A percentile compares a stretch with the other conserved stretches of the same genome.
Conservation (phyloP, 805 yeast species). For the Saturnispora zaruensis region DNA sequence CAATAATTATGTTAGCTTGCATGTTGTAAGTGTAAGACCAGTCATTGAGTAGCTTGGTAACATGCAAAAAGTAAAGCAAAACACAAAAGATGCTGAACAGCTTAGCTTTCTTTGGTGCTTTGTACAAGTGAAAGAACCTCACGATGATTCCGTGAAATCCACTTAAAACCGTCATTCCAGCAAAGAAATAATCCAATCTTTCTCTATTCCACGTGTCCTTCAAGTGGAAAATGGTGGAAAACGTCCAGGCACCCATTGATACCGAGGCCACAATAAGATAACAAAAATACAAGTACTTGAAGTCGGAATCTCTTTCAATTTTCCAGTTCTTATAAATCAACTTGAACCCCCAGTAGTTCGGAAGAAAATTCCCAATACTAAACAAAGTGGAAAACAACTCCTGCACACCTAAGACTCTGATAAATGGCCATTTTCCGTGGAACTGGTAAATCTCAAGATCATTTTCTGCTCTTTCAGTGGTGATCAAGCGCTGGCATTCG, state of each 20-base stretch:
- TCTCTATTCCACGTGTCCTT: slow-evolving; percentile 78
- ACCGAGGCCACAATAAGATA: slow-evolving; percentile 46
- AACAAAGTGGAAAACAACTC: slow-evolving; percentile 76
- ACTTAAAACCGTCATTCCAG: slow-evolving; percentile 76
- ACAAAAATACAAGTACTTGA: slow-evolving; percentile 27
- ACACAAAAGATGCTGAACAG: slow-evolving; percentile 36
- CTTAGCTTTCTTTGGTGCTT: slow-evolving; percentile 26
- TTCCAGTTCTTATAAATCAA: slow-evolving; percentile 24
- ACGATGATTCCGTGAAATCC: slow-evolving; percentile 66
- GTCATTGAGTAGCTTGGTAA: slow-evolving; percentile 52
- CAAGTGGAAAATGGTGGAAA: slow-evolving; percentile 79
- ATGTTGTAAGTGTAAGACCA: slow-evolving; percentile 94
- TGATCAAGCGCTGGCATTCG: slow-evolving; percentile 76
- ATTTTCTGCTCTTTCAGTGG: slow-evolving; percentile 39
- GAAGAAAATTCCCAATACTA: slow-evolving; percentile 60
- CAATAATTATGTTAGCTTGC: slow-evolving; percentile 78
- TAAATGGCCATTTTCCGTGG: slow-evolving; percentile 97
- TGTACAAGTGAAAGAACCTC: slow-evolving; percentile 54
- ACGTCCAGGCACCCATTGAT: slow-evolving; percentile 82
- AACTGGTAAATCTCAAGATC: slow-evolving; percentile 66
- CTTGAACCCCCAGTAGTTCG: slow-evolving; percentile 46
- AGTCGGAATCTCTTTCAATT: slow-evolving; percentile 17
- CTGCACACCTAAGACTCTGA: slow-evolving; percentile 69
- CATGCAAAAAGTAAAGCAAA: slow-evolving; percentile 51
- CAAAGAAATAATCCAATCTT: slow-evolving; percentile 82